Base-by-base conservation (phyloP, 768 basidiomycete species). In the Pilatotrama ljubarskyi region DNA sequence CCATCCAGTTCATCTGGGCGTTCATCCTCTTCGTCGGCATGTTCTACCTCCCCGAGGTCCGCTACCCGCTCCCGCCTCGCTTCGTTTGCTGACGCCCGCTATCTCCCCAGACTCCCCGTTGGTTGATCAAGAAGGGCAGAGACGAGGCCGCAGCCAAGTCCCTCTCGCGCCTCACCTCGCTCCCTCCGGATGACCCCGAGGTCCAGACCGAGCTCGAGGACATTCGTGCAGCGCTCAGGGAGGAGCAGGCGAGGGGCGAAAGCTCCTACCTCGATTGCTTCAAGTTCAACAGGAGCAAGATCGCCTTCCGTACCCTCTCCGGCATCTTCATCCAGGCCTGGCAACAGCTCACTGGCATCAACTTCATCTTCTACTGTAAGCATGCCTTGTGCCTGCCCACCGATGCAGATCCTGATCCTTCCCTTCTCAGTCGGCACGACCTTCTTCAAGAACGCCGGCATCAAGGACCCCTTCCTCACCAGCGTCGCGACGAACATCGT, bases 341-440 rank as follows among this genome's bases (percentile, higher is more conserved):
- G 78, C 87, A 90, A 72, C 88, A 91, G 71, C 80, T 90, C 70
- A 92, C 90, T 11, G 88, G 88, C 59, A 85, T 87, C 76, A 88
- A 87, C 78, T 83, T 84, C 65, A 83, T 84, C 70, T 80, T 80
- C 70, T 79, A 77, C 72, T 72, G 62, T 63, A 42, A 58, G 62
- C 51, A 5, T 2, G 10, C 5, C 7, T n/a, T 35, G 26, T 20
- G 1, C 26, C 13, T 17, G 8, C 24, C 18, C 14, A 9, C 38
- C 2, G 24, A 29, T 2, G 10, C 8, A 38, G n/a, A 47, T 26
- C 22, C 20, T 29, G 3, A 42, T 6, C 17, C n/a, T 13, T 10
- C 1, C 5, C 18, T 20, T 8, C 7, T n/a, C 40, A 63, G 62
- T 73, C 67, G 77, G 79, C 49, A 80, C 79, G 2, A 72, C 72